phyloP scores from a whole-genome alignment of 805 yeast species.

The Candida fluviatilis region DNA sequence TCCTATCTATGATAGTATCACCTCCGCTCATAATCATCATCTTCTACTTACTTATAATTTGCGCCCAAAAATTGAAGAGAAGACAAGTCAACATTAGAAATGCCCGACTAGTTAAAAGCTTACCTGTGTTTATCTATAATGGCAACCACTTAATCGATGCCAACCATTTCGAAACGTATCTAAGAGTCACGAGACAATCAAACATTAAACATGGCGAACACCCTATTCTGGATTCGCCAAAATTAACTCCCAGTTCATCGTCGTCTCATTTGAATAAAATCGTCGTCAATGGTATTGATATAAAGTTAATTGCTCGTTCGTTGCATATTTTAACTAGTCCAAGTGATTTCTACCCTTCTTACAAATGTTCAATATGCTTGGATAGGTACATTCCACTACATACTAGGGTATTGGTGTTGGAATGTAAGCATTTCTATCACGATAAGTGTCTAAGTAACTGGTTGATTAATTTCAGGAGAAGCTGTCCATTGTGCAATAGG shows the following conservation, averaged over 20 bases:
- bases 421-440: conserved; percentile 62
- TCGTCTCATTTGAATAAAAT: conserved; percentile 32
- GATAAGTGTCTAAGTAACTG: conserved; percentile 55
- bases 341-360: conserved; percentile 37
- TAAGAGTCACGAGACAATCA: conserved; percentile 28
- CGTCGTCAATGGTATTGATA: conserved; percentile 38
- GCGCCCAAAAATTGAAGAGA: conserved; percentile 23
- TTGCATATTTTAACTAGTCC: conserved; percentile 23
- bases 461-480: conserved; percentile 50
- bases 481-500: conserved; percentile 57
- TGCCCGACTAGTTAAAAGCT: conserved; percentile 27
- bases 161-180: conserved; percentile 23
- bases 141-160: conserved; percentile 29
- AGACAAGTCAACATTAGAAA: conserved; percentile 24
- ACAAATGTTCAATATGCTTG: conserved; percentile 58
- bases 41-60: conserved; percentile 28
- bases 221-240: conserved; percentile 9
- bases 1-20: conserved; percentile 39
- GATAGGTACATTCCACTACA: conserved; percentile 47
- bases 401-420: conserved; percentile 47
- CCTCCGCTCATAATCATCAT: conserved; percentile 37
- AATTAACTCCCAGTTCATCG: conserved; percentile 13
- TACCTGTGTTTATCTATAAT: conserved; percentile 37
- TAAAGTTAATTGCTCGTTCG: conserved; percentile 15
- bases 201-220: conserved; percentile 7